Conservation (phyloP, 140 eudicot species). For the Cichorium intybus region DNA sequence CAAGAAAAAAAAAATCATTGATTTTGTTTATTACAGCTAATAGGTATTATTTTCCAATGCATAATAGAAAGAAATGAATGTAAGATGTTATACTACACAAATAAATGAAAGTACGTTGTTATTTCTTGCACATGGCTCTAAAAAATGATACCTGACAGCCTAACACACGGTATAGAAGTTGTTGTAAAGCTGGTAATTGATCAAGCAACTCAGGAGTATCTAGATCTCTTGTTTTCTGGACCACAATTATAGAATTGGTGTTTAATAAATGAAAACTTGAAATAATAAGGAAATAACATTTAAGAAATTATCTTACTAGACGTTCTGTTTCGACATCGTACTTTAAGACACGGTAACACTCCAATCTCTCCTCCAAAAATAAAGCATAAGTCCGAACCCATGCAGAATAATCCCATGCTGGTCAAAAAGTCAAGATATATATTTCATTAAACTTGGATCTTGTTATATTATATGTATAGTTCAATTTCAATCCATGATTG, state of each 20-base stretch:
- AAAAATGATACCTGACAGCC: constrained; percentile 54
- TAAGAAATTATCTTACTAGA: constrained; percentile 29
- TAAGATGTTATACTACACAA: too few species aligned
- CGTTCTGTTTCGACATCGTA: constrained; percentile 54
- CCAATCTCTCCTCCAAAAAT: constrained; percentile 58
- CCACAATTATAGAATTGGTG: neutral
- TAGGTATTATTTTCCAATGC: too few species aligned
- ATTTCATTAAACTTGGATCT: constrained; percentile 2
- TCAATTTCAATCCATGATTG: neutral
- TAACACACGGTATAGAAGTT: constrained; percentile 49
- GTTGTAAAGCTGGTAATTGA: constrained; percentile 60
- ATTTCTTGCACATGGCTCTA: neutral
- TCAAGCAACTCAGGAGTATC: constrained; percentile 55
- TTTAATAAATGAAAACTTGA: constrained; percentile 5
- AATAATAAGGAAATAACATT: neutral
- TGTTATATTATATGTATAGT: neutral
- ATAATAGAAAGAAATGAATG: too few species aligned
- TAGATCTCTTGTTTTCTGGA: constrained; percentile 61
- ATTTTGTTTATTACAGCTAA: neutral
- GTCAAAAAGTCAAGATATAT: neutral
- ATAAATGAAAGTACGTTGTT: neutral
- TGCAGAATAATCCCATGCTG: constrained; percentile 71
- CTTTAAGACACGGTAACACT: constrained; percentile 57
- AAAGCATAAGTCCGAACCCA: constrained; percentile 64
- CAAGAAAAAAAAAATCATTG: neutral